Evolutionary conservation across 345 rosid genomes (phyloP), one percentile per base, ranked within the genome.

Genomic region (Brassica cretica): DNA sequence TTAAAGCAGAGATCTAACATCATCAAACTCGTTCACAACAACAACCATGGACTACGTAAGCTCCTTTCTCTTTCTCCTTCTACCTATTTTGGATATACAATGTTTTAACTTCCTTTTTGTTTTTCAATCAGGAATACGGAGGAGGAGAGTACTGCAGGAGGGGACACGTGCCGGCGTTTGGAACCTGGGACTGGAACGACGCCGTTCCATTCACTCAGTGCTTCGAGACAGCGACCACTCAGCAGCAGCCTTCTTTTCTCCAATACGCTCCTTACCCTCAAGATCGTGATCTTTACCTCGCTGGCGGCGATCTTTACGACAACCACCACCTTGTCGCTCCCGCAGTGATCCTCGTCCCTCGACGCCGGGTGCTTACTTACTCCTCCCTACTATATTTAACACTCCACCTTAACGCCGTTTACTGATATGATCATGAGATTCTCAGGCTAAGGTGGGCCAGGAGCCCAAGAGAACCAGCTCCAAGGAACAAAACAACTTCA

Each of bases 161-260:
- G 64, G 85, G 84, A 44, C 96, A 91, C 74, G 91, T 95, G 6
- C 99, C 99, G 0, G 96, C 98, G 3, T 96, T 96, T 67, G 98
- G 99, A 5, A 91, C 96, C 91, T 93, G 99, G 98, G 97, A 96
- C 18, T 93, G 98, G 92, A 89, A 90, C 88, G 89, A 82, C 21
- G 90, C 87, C 55, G 85, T 90, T 21, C 94, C 98, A 0, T 91
- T 91, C 81, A 93, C 98, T 70, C 96, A 93, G 71, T 96, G 99
- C 73, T 96, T 96, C 51, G 96, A 96, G 33, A 84, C 97, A 0
- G 91, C 98, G 0, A 83, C 91, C 60, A 49, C 56, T 49, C 56
- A 49, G 6, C 83, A 93, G 0, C 91, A 88, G 10, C 86, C 89
- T 12, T 87, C 93, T 4, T 70, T 86, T 82, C 86, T 93, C 56